Evolutionary conservation across 73 alveolate species (phyloP).

Genomic region (Tetrahymena elliotti): DNA sequence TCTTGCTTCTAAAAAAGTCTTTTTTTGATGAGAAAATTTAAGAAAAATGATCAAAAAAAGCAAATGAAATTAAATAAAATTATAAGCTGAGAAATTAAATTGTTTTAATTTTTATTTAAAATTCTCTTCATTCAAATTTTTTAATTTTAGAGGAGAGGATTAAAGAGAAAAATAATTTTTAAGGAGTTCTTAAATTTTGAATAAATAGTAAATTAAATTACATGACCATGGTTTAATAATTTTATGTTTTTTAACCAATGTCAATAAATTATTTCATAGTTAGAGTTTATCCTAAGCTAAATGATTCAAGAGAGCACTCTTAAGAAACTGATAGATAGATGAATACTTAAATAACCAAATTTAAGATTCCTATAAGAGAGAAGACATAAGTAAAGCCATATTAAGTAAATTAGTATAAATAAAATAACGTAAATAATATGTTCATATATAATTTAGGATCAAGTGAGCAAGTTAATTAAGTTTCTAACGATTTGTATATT

Average conservation of each 20-base stretch:
- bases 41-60: too few relatives aligned
- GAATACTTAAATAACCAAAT: neutral
- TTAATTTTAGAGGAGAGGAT: too few relatives aligned
- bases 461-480: neutral
- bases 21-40: too few relatives aligned
- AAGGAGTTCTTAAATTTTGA: too few relatives aligned
- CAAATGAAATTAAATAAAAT: too few relatives aligned
- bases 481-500: neutral
- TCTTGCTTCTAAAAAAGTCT: too few relatives aligned
- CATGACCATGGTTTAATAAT: neutral
- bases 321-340: neutral
- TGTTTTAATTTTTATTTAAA: too few relatives aligned
- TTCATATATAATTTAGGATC: neutral
- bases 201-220: neutral
- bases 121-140: too few relatives aligned
- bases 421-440: neutral
- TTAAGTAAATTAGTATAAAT: neutral
- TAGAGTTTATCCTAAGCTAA: neutral
- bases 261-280: neutral
- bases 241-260: neutral
- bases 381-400: neutral
- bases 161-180: too few relatives aligned
- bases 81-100: too few relatives aligned
- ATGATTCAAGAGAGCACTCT: neutral
- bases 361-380: neutral